These are phyloP conservation scores for Ramalina peruviana DNA, from an alignment of 495 filamentous ascomycete species.

Conservation along the genomic window DNA sequence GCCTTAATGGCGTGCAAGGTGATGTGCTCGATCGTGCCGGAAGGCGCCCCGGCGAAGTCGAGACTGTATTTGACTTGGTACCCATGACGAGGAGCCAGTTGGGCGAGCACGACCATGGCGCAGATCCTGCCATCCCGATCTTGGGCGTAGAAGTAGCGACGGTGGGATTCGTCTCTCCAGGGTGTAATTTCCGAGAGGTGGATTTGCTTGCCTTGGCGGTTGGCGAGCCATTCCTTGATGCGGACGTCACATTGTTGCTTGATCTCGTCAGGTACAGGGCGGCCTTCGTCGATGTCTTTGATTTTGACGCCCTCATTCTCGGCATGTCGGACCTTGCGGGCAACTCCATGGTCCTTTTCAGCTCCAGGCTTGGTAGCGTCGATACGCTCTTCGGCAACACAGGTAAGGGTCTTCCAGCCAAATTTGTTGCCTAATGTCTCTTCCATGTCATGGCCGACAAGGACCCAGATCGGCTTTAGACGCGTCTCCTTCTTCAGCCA, in stretches of 20 bases:
- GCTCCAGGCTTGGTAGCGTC: slow-evolving; percentile 44
- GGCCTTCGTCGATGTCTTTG: slow-evolving; percentile 45
- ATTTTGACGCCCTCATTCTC: slow-evolving; percentile 67
- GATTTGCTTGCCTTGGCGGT: slow-evolving; percentile 68
- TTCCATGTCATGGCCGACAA: slow-evolving; percentile 54
- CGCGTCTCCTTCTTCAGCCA: slow-evolving; percentile 55
- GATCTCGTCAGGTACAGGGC: slow-evolving; percentile 46
- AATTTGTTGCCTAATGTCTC: slow-evolving; percentile 59
- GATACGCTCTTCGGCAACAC: slow-evolving; percentile 71
- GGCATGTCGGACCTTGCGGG: slow-evolving; percentile 61
- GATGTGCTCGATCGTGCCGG: slow-evolving; percentile 65
- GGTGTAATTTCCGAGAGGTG: slow-evolving; percentile 74
- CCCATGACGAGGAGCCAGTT: slow-evolving; percentile 58
- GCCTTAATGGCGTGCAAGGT: slow-evolving; percentile 64
- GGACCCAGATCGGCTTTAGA: slow-evolving; percentile 69
- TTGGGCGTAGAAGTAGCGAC: slow-evolving; percentile 66
- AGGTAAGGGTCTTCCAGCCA: slow-evolving; percentile 72
- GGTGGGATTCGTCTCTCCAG: slow-evolving; percentile 64
- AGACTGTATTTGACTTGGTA: slow-evolving; percentile 83
- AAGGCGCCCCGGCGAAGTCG: slow-evolving; percentile 68
- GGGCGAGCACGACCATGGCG: slow-evolving; percentile 59
- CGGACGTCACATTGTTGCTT: slow-evolving; percentile 51
- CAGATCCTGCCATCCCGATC: slow-evolving; percentile 52
- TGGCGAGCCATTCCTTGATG: slow-evolving; percentile 62
- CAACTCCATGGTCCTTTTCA: slow-evolving; percentile 41